Percentiles rank a stretch among this genome's conserved stretches.
phyloP scores from a whole-genome alignment of 768 basidiomycete genomes.

The Trametes cinnabarina region DNA sequence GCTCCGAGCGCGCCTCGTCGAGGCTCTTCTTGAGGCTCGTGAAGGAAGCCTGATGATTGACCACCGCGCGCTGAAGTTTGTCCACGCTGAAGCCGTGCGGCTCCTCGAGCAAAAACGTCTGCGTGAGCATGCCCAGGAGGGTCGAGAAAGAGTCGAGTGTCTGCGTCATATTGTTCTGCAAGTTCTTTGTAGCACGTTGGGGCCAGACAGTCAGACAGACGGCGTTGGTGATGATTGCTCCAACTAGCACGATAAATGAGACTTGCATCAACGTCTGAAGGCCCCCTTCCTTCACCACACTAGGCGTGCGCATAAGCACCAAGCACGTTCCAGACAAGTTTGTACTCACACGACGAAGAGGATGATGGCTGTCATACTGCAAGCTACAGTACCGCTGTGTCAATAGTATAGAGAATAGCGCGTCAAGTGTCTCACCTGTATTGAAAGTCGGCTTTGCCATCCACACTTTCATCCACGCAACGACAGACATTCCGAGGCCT shows the following conservation, averaged over 20 bases:
- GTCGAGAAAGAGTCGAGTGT: constrained; percentile 89
- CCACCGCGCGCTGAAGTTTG: constrained; percentile 74
- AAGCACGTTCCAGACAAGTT: constrained; percentile 16
- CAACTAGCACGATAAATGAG: constrained; percentile 72
- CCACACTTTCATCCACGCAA: constrained; percentile 93
- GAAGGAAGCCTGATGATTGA: constrained; percentile 86
- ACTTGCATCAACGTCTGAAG: constrained; percentile 70
- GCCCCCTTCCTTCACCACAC: constrained; percentile 89
- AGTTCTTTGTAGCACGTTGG: constrained; percentile 75
- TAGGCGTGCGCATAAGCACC: constrained; percentile 26
- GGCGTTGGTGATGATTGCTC: constrained; percentile 74
- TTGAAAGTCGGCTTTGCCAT: constrained; percentile 89
- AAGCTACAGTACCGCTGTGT: constrained; percentile 49
- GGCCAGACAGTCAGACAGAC: constrained; percentile 86
- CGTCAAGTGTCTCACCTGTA: constrained; percentile 50
- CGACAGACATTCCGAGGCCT: constrained; percentile 71
- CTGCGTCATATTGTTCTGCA: constrained; percentile 82
- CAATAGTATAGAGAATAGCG: not conserved
- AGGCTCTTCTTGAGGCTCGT: constrained; percentile 85
- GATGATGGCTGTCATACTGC: constrained; percentile 81
- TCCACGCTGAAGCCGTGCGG: constrained; percentile 55
- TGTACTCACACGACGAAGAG: constrained; percentile 72
- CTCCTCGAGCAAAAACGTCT: constrained; percentile 82
- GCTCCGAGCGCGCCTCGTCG: constrained; percentile 85
- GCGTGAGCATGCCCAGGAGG: constrained; percentile 75